These are phyloP conservation scores for Candida bentonensis DNA, from an alignment of 805 yeast species.

Conservation along the genomic window DNA sequence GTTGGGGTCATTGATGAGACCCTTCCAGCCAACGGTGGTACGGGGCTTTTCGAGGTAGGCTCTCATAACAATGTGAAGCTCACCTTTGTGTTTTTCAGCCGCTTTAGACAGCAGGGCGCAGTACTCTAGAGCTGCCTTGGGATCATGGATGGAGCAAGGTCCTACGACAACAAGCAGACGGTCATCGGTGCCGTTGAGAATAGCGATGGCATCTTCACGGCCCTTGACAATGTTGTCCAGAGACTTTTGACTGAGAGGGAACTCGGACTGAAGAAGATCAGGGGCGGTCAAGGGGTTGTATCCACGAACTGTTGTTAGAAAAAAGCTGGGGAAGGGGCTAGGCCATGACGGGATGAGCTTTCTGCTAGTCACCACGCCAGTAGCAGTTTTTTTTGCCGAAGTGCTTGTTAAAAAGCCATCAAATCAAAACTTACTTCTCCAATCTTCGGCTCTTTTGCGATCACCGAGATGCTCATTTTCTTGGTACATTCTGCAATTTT, in stretches of 20 bases:
- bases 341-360: constrained; percentile 10
- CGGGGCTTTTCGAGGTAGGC: constrained; percentile 97
- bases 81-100: constrained; percentile 51
- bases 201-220: constrained; percentile 58
- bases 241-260: constrained; percentile 48
- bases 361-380: too few species aligned
- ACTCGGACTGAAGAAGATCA: constrained; percentile 76
- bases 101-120: constrained; percentile 48
- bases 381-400: too few species aligned
- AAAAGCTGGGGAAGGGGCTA: constrained; percentile 9
- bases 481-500: constrained; percentile 1
- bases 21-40: constrained; percentile 99
- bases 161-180: constrained; percentile 83
- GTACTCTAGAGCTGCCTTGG: constrained; percentile 83
- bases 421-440: constrained; percentile 33
- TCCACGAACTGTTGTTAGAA: constrained; percentile 57
- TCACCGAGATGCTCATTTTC: constrained; percentile 77
- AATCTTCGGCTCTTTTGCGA: constrained; percentile 55
- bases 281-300: constrained; percentile 96
- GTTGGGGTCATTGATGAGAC: constrained; percentile 93
- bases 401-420: too few species aligned
- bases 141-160: constrained; percentile 95
- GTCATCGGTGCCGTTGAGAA: constrained; percentile 74
- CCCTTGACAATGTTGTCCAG: constrained; percentile 56
- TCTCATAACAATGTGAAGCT: constrained; percentile 83